Percentiles rank a stretch among this genome's conserved stretches.
These are phyloP conservation scores for Lizonia empirigonia DNA, from an alignment of 2,329 filamentous ascomycete species.

Conservation along the genomic window DNA sequence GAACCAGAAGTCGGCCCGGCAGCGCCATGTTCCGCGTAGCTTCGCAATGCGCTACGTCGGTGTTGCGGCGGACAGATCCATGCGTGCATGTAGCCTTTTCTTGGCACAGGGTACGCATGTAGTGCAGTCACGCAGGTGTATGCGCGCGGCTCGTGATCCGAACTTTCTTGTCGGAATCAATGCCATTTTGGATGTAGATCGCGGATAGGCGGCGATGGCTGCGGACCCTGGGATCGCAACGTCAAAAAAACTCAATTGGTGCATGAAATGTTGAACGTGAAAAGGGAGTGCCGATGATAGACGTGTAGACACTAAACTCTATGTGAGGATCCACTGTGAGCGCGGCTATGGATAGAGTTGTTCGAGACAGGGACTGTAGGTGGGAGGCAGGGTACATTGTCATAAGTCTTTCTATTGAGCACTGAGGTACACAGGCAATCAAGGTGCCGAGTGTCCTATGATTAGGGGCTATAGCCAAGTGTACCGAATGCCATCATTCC, in stretches of 20 bases:
- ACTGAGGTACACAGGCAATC: constrained; percentile 13
- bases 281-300: constrained; percentile 2
- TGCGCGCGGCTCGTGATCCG: background rate
- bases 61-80: constrained; percentile 8
- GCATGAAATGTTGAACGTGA: background rate
- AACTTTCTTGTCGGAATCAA: constrained; percentile 2
- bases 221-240: background rate
- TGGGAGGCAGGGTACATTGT: constrained; percentile 1
- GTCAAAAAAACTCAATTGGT: constrained; percentile 3
- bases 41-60: constrained; percentile 4
- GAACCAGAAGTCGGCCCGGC: background rate
- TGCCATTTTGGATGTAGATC: constrained; percentile 4
- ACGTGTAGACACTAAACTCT: background rate
- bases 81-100: constrained; percentile 2
- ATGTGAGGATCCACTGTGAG: background rate
- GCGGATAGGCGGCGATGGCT: background rate
- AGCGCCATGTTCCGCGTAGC: background rate
- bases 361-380: constrained; percentile 1
- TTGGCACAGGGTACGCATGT: background rate
- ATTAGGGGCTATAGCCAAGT: constrained; percentile 15
- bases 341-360: background rate
- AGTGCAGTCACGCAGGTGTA: background rate
- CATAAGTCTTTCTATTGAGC: constrained; percentile 19
- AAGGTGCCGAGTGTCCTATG: constrained; percentile 11
- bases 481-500: constrained; percentile 13